These are phyloP conservation scores for Suhomyces xylopsoci DNA, from an alignment of 805 yeast species.

Conservation along the genomic window DNA sequence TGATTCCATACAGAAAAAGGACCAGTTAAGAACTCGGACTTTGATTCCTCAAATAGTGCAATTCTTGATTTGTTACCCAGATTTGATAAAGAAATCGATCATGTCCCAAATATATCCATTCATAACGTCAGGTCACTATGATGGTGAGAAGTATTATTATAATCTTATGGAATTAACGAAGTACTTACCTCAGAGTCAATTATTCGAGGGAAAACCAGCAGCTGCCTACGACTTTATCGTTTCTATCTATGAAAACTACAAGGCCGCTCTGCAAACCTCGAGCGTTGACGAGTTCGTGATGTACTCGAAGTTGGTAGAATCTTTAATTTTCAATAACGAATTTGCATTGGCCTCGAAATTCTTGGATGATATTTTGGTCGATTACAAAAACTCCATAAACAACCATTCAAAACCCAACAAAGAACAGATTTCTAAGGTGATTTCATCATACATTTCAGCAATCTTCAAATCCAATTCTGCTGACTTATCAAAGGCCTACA, in stretches of 20 bases:
- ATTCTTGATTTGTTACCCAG: slow-evolving; percentile 26
- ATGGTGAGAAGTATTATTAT: neutral
- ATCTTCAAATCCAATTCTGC: slow-evolving; percentile 2
- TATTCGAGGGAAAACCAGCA: slow-evolving; percentile 14
- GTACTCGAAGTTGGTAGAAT: slow-evolving; percentile 50
- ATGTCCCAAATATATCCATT: slow-evolving; percentile 14
- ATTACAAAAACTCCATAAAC: slow-evolving; percentile 32
- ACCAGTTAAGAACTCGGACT: slow-evolving; percentile 28
- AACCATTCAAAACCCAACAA: slow-evolving; percentile 14
- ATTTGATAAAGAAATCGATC: slow-evolving; percentile 19
- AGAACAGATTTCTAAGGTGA: slow-evolving; percentile 33
- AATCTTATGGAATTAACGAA: slow-evolving; percentile 20
- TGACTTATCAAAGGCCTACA: slow-evolving; percentile 21
- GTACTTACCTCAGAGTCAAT: slow-evolving; percentile 15
- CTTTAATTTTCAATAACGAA: slow-evolving; percentile 51
- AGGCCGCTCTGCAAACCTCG: slow-evolving; percentile 18
- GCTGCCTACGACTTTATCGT: slow-evolving; percentile 26
- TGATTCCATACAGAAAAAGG: slow-evolving; percentile 41
- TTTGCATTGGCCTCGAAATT: slow-evolving; percentile 51
- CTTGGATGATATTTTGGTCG: slow-evolving; percentile 51
- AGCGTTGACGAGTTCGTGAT: slow-evolving; percentile 41
- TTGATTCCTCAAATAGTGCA: slow-evolving; percentile 37
- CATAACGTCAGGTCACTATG: neutral
- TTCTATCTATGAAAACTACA: slow-evolving; percentile 31
- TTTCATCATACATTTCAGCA: slow-evolving; percentile 38